phyloP scores from a whole-genome alignment of 495 filamentous ascomycete genomes.

The Tuber microsphaerosporum region DNA sequence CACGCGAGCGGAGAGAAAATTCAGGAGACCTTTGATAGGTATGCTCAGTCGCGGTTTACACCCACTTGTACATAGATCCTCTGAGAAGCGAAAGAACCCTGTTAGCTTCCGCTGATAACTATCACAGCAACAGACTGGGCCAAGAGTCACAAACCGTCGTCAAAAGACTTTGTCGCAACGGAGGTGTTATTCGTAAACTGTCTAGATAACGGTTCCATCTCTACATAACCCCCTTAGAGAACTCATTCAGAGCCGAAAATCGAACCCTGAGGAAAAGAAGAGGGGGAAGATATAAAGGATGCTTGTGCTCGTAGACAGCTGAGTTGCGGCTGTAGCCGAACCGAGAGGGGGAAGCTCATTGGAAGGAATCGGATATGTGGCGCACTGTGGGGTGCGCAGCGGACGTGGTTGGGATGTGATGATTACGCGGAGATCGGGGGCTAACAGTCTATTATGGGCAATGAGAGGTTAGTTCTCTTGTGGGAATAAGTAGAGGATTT shows the following conservation, averaged over 20 bases:
- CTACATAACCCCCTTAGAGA: not conserved
- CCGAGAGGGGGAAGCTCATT: not conserved
- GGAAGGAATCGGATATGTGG: not conserved
- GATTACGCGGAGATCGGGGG: not conserved
- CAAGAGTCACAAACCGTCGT: conserved; percentile 17
- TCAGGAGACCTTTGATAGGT: conserved; percentile 29
- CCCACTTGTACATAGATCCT: not conserved
- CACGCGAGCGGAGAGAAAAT: not conserved
- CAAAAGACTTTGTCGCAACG: conserved; percentile 14
- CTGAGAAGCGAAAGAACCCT: not conserved
- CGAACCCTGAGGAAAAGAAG: not conserved
- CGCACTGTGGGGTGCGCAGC: no score
- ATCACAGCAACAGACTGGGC: not conserved
- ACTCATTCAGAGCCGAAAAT: not conserved
- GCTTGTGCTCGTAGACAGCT: not conserved
- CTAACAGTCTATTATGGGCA: not conserved
- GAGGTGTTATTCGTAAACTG: conserved; percentile 18
- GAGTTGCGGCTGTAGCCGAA: not conserved
- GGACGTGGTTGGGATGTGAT: no score
- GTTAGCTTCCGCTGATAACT: conserved; percentile 4
- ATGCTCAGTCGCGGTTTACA: conserved; percentile 31
- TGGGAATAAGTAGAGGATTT: not conserved
- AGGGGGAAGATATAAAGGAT: not conserved
- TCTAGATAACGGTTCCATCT: conserved; percentile 23
- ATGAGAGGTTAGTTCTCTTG: not conserved